These are phyloP conservation scores for Fimicolochytrium jonesii DNA, from an alignment of 192 early-diverging fungal species.

Conservation along the genomic window DNA sequence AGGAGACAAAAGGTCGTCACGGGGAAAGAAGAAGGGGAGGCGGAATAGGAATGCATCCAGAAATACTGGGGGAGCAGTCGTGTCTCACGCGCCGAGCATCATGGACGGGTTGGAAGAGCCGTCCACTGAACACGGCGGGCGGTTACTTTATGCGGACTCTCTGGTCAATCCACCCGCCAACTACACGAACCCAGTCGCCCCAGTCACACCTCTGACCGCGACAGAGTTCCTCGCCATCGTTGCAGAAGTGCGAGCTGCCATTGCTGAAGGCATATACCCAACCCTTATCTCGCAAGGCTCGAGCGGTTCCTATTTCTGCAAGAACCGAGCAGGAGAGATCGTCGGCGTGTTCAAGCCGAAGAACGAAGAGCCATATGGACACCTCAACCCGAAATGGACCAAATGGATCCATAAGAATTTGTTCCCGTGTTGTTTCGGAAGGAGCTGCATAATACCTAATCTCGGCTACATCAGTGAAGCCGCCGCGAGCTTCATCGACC, in stretches of 20 bases:
- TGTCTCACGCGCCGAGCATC: slow-evolving; percentile 14
- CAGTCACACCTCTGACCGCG: slow-evolving; percentile 32
- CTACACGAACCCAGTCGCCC: slow-evolving; percentile 8
- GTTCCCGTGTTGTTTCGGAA: slow-evolving; percentile 86
- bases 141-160: slow-evolving; percentile 8
- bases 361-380: slow-evolving; percentile 62
- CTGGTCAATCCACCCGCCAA: slow-evolving; percentile 11
- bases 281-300: slow-evolving; percentile 61
- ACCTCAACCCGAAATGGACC: slow-evolving; percentile 84
- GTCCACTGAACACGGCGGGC: background rate
- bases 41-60: background rate
- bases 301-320: slow-evolving; percentile 88
- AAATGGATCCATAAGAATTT: slow-evolving; percentile 89
- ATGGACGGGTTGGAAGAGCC: slow-evolving; percentile 2
- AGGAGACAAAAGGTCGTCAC: background rate
- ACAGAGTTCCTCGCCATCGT: slow-evolving; percentile 36
- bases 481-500: slow-evolving; percentile 77
- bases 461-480: slow-evolving; percentile 86
- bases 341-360: slow-evolving; percentile 88
- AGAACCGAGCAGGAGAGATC: slow-evolving; percentile 65
- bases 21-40: background rate
- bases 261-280: slow-evolving; percentile 45
- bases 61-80: background rate
- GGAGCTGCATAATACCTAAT: slow-evolving; percentile 83
- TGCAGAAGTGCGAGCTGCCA: slow-evolving; percentile 41